Evolutionary conservation across 768 basidiomycete species (phyloP).

Genomic region (Kwoniella europaea): DNA sequence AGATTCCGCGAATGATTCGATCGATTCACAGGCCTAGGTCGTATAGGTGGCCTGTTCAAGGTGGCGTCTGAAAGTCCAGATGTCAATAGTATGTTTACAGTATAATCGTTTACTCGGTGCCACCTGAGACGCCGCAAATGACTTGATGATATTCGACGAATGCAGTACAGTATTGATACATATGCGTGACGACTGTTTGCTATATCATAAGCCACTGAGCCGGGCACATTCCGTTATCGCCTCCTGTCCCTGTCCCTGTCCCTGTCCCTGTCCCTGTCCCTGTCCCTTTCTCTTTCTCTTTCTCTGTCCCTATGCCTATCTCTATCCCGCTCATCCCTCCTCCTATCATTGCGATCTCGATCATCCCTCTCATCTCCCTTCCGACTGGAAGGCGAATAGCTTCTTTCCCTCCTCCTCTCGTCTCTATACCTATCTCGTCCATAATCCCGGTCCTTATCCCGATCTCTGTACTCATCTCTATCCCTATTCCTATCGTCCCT

Average conservation of each 20-base stretch:
- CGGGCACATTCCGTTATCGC: background rate
- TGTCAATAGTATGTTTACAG: too few species aligned
- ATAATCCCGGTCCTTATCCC: slow-evolving; percentile 25
- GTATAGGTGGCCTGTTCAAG: too few species aligned
- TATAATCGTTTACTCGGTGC: too few species aligned
- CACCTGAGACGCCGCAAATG: too few species aligned
- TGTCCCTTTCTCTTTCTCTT: slow-evolving; percentile 4
- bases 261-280: too few species aligned
- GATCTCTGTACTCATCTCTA: background rate
- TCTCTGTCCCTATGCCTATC: background rate
- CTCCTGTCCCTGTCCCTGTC: slow-evolving; percentile 28
- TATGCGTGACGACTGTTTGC: too few species aligned
- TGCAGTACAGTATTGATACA: too few species aligned
- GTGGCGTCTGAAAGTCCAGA: too few species aligned
- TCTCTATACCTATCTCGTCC: slow-evolving; percentile 5
- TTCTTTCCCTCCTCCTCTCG: slow-evolving; percentile 1
- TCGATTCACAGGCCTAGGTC: too few species aligned
- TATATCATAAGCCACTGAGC: too few species aligned
- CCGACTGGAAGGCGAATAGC: slow-evolving; percentile 4
- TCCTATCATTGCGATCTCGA: slow-evolving; percentile 9
- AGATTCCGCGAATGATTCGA: too few species aligned
- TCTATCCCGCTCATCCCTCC: slow-evolving; percentile 20
- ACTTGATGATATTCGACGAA: too few species aligned
- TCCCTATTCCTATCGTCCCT: slow-evolving; percentile 2
- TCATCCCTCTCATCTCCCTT: slow-evolving; percentile 2